phyloP scores from a whole-genome alignment of 2,329 filamentous ascomycete genomes.

The Aureobasidium zeae region DNA sequence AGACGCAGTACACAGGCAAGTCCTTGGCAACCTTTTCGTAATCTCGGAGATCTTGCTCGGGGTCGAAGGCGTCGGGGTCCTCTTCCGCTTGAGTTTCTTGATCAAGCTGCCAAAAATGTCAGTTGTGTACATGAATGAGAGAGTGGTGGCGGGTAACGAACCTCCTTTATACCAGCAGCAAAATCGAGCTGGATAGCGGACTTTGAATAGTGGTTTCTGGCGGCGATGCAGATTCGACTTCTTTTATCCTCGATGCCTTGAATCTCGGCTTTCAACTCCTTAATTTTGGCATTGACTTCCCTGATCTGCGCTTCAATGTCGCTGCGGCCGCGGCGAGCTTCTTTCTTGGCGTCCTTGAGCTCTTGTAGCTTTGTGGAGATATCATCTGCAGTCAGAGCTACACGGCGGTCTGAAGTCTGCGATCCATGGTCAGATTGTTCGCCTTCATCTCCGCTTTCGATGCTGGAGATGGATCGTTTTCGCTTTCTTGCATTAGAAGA shows the following conservation, averaged over 20 bases:
- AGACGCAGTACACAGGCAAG: constrained; percentile 57
- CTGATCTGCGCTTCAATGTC: constrained; percentile 27
- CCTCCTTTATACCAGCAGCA: constrained; percentile 48
- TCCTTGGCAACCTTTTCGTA: constrained; percentile 48
- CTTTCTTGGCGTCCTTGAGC: constrained; percentile 36
- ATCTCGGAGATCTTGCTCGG: constrained; percentile 45
- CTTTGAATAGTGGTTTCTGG: constrained; percentile 49
- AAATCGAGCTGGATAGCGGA: constrained; percentile 50
- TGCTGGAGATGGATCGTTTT: constrained; percentile 30
- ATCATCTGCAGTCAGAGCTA: constrained; percentile 32
- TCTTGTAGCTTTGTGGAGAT: constrained; percentile 38
- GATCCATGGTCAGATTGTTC: constrained; percentile 23
- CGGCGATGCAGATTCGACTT: constrained; percentile 41
- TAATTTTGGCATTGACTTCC: constrained; percentile 25
- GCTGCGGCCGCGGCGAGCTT: constrained; percentile 20
- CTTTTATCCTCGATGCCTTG: constrained; percentile 29
- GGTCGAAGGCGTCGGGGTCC: constrained; percentile 47
- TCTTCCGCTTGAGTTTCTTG: constrained; percentile 46
- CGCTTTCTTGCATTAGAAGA: constrained; percentile 34
- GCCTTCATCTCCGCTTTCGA: constrained; percentile 22
- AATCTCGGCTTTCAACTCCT: constrained; percentile 25
- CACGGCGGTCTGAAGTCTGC: background rate
- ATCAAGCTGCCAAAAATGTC: constrained; percentile 44
- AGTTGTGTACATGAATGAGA: no score
- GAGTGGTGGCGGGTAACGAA: background rate